Conservation (phyloP, 2,329 filamentous ascomycete species). For the Leptographium galeiforme region DNA sequence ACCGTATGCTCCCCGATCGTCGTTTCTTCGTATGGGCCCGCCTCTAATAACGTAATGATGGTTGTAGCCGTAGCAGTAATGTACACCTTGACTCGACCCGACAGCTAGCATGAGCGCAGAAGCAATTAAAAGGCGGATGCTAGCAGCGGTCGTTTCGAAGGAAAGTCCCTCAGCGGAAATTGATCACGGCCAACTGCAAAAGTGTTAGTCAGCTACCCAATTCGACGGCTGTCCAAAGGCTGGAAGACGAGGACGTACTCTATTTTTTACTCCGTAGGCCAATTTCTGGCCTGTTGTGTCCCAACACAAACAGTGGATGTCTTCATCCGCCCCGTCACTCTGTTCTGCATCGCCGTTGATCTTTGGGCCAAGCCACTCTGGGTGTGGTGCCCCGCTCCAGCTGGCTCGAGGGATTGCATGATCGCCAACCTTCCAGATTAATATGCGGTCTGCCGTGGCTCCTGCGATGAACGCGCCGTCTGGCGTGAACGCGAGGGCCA, state of each 20-base stretch:
- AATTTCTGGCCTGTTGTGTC: slow-evolving; percentile 47
- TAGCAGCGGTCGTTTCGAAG: neutral
- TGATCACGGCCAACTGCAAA: slow-evolving; percentile 12
- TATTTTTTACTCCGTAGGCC: slow-evolving; percentile 49
- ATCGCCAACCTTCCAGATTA: slow-evolving; percentile 54
- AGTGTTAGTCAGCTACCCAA: neutral
- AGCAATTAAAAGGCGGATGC: neutral
- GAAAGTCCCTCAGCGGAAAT: slow-evolving; percentile 8
- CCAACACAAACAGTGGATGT: slow-evolving; percentile 49
- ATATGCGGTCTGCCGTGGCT: slow-evolving; percentile 42
- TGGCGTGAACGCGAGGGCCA: slow-evolving; percentile 47
- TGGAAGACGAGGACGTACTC: slow-evolving; percentile 29
- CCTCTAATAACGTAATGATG: slow-evolving; percentile 2
- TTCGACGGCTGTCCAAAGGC: neutral
- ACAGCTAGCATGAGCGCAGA: neutral
- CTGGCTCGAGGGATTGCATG: slow-evolving; percentile 43
- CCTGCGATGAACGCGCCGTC: slow-evolving; percentile 51
- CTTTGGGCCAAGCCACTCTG: slow-evolving; percentile 46
- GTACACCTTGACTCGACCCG: neutral
- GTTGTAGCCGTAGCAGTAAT: slow-evolving; percentile 1
- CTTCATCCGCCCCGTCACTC: slow-evolving; percentile 28
- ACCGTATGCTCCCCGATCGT: slow-evolving; percentile 6
- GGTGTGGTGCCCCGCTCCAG: slow-evolving; percentile 42
- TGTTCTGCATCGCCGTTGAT: slow-evolving; percentile 33
- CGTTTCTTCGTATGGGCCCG: slow-evolving; percentile 10